Base-by-base conservation (phyloP, 768 basidiomycete genomes). In the Galerina marginata region DNA sequence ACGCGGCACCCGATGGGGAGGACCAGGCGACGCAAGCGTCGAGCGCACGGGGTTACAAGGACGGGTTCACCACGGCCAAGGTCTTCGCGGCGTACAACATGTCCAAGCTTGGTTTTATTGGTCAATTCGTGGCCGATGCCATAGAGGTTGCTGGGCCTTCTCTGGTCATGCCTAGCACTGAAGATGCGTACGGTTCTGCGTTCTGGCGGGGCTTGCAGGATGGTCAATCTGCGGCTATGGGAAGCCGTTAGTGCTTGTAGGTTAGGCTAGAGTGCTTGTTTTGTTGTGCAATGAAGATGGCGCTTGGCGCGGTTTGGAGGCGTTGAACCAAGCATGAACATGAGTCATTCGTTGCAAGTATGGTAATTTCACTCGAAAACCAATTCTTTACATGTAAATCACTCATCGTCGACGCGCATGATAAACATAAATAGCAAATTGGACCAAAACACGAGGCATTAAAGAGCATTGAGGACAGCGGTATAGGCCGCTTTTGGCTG, bases 121-220 rank as follows among this genome's bases (percentile, higher is more conserved):
- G 79, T 6, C 89, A 91, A 64, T 88, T 82, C 65, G 78, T 89
- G n/a, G 59, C 36, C 15, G 87, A 89, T 61, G 79, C 76, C 39
- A 72, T 75, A 26, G 56, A 75, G 5, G 72, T 67, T n/a, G 73
- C 74, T 38, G 81, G 80, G 4, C 68, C 74, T 9, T 63, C 59
- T 20, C 72, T 75, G 15, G 68, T 83, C 16, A 66, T 65, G 9
- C 68, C 67, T 25, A 80, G 76, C 20, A 77, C 75, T n/a, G 77
- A 83, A 58, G 71, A 74, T 33, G 67, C 69, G 43, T 87, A 88
- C 67, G 65, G 65, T 25, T 70, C 72, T 39, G 81, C 76, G 61
- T 88, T 87, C 69, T 66, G 74, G 62, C 71, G 75, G 51, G 87
- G 87, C 4, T 68, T 88, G 10, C 66, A 65, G 16, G 81, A 83